These are phyloP conservation scores for Apostasia shenzhenica DNA, from an alignment of 106 monocot species.

Conservation along the genomic window DNA sequence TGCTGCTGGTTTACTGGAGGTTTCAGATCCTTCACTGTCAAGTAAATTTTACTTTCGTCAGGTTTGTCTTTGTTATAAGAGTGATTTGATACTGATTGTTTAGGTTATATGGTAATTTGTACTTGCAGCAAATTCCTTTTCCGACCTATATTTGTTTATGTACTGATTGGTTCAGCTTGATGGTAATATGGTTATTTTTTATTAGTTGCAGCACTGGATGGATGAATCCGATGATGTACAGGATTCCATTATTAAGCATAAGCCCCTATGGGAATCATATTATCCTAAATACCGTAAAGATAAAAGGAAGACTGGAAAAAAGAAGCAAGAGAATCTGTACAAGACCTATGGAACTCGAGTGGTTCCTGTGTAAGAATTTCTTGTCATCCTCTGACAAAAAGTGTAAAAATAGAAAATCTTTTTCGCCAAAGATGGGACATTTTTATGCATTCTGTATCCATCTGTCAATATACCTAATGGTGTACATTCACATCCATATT, in stretches of 20 bases:
- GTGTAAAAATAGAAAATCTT: too few species aligned
- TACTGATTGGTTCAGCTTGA: background rate
- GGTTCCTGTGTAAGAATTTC: constrained; percentile 66
- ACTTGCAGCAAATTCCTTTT: background rate
- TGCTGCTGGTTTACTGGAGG: constrained; percentile 93
- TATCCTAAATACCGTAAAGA: constrained; percentile 40
- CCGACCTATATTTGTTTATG: background rate
- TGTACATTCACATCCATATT: too few species aligned
- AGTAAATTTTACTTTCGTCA: constrained; percentile 83
- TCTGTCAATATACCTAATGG: too few species aligned
- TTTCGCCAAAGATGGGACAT: too few species aligned
- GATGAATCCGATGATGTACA: constrained; percentile 48
- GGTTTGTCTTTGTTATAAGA: constrained; percentile 32
- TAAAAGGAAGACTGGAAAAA: constrained; percentile 44
- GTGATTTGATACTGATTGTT: too few species aligned
- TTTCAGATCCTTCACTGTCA: constrained; percentile 83
- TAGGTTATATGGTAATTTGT: too few species aligned
- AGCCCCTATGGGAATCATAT: constrained; percentile 75
- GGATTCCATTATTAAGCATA: constrained; percentile 77
- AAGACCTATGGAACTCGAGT: constrained; percentile 93
- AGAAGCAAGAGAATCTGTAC: constrained; percentile 57
- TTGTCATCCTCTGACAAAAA: background rate
- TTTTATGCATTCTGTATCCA: too few species aligned
- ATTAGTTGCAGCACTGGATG: constrained; percentile 65
- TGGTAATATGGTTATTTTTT: too few species aligned